A percentile compares a stretch with the other conserved stretches of the same genome.
phyloP scores from a whole-genome alignment of 1,139 yeast genomes.

The Geotrichum citri-aurantii region DNA sequence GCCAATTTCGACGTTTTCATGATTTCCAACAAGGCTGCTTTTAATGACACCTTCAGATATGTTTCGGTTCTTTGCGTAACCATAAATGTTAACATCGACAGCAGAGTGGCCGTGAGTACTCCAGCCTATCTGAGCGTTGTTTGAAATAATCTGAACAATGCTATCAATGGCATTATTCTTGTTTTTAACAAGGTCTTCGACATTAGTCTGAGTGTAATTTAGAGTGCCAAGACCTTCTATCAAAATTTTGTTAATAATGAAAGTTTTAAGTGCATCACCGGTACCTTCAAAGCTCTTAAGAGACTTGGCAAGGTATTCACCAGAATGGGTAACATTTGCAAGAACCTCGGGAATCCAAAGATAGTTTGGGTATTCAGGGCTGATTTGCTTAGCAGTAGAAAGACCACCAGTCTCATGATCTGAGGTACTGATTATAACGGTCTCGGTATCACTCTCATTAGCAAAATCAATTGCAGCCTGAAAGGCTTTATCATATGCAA shows the following conservation, averaged over 20 bases:
- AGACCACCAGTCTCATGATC: slow-evolving; percentile 94
- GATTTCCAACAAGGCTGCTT: slow-evolving; percentile 37
- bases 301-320: slow-evolving; percentile 53
- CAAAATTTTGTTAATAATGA: slow-evolving; percentile 47
- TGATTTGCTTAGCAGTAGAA: slow-evolving; percentile 66
- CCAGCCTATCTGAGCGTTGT: slow-evolving; percentile 78
- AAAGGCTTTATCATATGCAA: slow-evolving; percentile 73
- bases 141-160: slow-evolving; percentile 56
- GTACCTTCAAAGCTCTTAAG: slow-evolving; percentile 34
- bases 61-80: slow-evolving; percentile 50
- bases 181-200: slow-evolving; percentile 33
- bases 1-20: slow-evolving; percentile 81
- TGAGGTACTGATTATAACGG: slow-evolving; percentile 69
- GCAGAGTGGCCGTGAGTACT: slow-evolving; percentile 87
- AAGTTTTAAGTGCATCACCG: slow-evolving; percentile 35
- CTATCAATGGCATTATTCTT: slow-evolving; percentile 38
- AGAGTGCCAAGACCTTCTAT: slow-evolving; percentile 54
- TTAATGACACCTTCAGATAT: slow-evolving; percentile 36
- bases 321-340: slow-evolving; percentile 60
- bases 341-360: slow-evolving; percentile 74
- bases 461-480: slow-evolving; percentile 62
- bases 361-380: slow-evolving; percentile 55
- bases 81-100: slow-evolving; percentile 82
- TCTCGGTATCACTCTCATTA: slow-evolving; percentile 57
- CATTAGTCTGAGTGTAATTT: slow-evolving; percentile 49